Conservation (phyloP, 2,329 filamentous ascomycete species). For the Colletotrichum tropicicola region DNA sequence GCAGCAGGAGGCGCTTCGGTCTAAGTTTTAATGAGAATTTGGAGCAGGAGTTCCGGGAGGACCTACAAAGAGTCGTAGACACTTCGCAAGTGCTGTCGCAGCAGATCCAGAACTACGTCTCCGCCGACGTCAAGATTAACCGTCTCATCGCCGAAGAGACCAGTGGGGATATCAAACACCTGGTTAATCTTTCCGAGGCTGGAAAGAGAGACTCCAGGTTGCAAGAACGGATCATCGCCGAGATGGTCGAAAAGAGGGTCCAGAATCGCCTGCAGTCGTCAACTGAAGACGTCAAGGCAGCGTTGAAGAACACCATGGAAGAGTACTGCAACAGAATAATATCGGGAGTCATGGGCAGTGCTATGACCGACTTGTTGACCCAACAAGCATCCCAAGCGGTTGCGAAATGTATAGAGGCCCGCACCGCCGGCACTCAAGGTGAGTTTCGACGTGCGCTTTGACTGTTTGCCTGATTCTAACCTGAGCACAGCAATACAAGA, state of each 20-base stretch:
- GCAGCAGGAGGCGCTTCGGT: constrained; percentile 24
- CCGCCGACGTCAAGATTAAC: not conserved
- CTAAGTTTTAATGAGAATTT: constrained; percentile 31
- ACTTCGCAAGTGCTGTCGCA: not conserved
- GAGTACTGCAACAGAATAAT: not conserved
- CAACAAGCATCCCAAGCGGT: not conserved
- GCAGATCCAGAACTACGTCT: not conserved
- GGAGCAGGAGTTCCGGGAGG: constrained; percentile 7
- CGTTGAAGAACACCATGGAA: not conserved
- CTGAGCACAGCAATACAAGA: not conserved
- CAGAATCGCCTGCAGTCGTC: not conserved
- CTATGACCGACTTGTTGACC: not conserved
- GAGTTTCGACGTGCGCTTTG: no score
- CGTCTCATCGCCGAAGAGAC: not conserved
- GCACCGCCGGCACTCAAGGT: not conserved
- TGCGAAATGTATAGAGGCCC: not conserved
- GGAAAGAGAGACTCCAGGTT: not conserved
- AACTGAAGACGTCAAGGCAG: not conserved
- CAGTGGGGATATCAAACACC: not conserved
- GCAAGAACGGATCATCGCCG: not conserved
- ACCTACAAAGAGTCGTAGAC: not conserved
- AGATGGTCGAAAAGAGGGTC: not conserved
- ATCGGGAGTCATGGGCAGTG: not conserved
- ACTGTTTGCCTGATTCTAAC: no score
- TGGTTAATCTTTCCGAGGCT: not conserved